Evolutionary conservation across 2,329 filamentous ascomycete genomes (phyloP).

Genomic region (Colletotrichum theobromicola): DNA sequence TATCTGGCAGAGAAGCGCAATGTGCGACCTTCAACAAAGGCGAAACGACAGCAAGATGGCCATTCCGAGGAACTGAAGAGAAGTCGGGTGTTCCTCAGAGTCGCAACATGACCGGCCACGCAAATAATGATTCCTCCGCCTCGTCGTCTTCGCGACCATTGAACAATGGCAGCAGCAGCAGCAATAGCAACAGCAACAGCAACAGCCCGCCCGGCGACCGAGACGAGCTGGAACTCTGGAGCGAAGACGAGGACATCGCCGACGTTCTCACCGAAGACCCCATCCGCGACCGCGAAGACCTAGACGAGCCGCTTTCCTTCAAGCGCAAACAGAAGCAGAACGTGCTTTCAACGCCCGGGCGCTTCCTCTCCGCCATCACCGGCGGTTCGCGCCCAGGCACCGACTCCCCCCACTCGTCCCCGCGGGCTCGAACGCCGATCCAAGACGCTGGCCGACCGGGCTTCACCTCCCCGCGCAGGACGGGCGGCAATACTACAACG

Average conservation of each 20-base stretch:
- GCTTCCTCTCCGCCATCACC: conserved; percentile 55
- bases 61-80: conserved; percentile 12
- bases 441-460: conserved; percentile 26
- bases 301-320: conserved; percentile 67
- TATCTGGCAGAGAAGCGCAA: not conserved
- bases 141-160: conserved; percentile 37
- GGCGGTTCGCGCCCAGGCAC: conserved; percentile 38
- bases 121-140: conserved; percentile 36
- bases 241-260: conserved; percentile 41
- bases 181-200: conserved; percentile 13
- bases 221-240: conserved; percentile 53
- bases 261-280: conserved; percentile 61
- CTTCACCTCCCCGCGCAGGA: conserved; percentile 15
- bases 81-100: conserved; percentile 20
- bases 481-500: conserved; percentile 18
- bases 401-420: conserved; percentile 16
- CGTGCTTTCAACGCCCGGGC: conserved; percentile 49
- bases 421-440: conserved; percentile 21
- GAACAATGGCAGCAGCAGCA: conserved; percentile 10
- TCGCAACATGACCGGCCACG: conserved; percentile 46
- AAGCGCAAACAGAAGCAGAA: conserved; percentile 69
- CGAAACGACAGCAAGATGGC: conserved; percentile 38
- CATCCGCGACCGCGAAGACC: conserved; percentile 50
- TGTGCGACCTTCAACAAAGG: not conserved
- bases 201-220: conserved; percentile 39